These are phyloP conservation scores for Metarhizium brunneum DNA, from an alignment of 2,329 filamentous ascomycete genomes.

Conservation along the genomic window DNA sequence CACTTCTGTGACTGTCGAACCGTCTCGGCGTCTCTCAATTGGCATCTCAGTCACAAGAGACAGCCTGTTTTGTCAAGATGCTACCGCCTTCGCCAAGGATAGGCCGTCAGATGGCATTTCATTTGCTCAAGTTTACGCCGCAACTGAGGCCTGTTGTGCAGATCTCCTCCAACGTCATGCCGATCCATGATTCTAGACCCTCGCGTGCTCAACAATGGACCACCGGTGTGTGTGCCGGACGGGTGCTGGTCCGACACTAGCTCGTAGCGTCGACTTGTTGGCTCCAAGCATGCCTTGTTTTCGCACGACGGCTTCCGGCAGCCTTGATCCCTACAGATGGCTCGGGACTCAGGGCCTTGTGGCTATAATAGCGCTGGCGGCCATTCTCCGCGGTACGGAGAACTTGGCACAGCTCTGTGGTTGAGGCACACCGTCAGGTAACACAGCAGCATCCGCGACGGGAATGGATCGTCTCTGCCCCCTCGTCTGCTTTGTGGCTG, in stretches of 20 bases:
- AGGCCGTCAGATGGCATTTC: neutral
- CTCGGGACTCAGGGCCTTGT: too few relatives aligned
- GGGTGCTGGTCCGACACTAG: too few relatives aligned
- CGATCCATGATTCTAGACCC: constrained; percentile 3
- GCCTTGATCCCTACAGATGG: neutral
- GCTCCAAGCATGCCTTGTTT: neutral
- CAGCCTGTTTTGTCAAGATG: neutral
- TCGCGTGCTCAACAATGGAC: neutral
- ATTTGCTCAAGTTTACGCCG: neutral
- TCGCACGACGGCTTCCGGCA: neutral
- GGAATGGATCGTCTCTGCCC: too few relatives aligned
- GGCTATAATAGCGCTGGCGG: too few relatives aligned
- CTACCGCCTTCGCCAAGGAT: neutral
- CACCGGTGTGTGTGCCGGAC: too few relatives aligned
- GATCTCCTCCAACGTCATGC: neutral
- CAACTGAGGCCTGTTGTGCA: neutral
- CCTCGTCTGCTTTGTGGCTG: too few relatives aligned
- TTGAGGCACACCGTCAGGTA: too few relatives aligned
- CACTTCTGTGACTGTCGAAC: too few relatives aligned
- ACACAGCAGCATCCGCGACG: too few relatives aligned
- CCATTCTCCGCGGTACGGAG: too few relatives aligned
- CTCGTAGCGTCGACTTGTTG: too few relatives aligned
- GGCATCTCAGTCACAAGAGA: neutral
- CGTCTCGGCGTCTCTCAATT: neutral
- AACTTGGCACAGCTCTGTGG: too few relatives aligned